Conservation (phyloP, 2,329 filamentous ascomycete species). For the Fusarium chlamydosporum region DNA sequence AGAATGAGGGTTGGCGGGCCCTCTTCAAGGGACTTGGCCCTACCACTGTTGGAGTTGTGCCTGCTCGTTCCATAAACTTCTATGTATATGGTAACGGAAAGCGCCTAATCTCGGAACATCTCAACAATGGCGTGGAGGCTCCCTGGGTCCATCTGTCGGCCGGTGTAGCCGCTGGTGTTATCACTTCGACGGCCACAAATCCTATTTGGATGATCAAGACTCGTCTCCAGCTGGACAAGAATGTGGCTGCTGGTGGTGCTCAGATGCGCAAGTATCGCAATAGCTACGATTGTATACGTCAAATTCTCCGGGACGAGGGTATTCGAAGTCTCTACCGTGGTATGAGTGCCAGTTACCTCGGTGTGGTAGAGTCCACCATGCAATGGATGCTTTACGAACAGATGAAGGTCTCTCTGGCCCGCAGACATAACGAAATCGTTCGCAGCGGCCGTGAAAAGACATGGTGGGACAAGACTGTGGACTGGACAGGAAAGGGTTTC, state of each 20-base stretch:
- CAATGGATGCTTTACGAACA: slow-evolving; percentile 97
- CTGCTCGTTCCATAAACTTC: slow-evolving; percentile 92
- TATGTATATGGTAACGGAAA: slow-evolving; percentile 95
- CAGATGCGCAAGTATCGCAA: slow-evolving; percentile 82
- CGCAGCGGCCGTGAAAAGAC: slow-evolving; percentile 73
- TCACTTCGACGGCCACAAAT: slow-evolving; percentile 92
- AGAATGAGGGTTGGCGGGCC: slow-evolving; percentile 84
- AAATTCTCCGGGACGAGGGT: slow-evolving; percentile 86
- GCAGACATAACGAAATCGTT: slow-evolving; percentile 71
- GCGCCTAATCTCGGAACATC: slow-evolving; percentile 79
- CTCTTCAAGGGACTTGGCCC: slow-evolving; percentile 95
- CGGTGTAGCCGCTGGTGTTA: slow-evolving; percentile 82
- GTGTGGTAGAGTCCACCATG: slow-evolving; percentile 88
- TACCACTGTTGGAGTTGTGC: slow-evolving; percentile 90
- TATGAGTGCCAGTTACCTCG: slow-evolving; percentile 90
- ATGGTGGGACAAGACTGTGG: slow-evolving; percentile 79
- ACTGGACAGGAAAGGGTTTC: slow-evolving; percentile 83
- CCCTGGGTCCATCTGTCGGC: slow-evolving; percentile 84
- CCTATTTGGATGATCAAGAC: slow-evolving; percentile 98
- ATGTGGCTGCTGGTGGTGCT: slow-evolving; percentile 72
- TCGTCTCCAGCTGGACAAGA: slow-evolving; percentile 90
- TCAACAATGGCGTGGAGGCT: slow-evolving; percentile 78
- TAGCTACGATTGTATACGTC: slow-evolving; percentile 86
- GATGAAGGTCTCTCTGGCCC: slow-evolving; percentile 81
- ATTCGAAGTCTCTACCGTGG: slow-evolving; percentile 88